Evolutionary conservation across 306 rosid species (phyloP).

Genomic region (Clitoria ternatea): DNA sequence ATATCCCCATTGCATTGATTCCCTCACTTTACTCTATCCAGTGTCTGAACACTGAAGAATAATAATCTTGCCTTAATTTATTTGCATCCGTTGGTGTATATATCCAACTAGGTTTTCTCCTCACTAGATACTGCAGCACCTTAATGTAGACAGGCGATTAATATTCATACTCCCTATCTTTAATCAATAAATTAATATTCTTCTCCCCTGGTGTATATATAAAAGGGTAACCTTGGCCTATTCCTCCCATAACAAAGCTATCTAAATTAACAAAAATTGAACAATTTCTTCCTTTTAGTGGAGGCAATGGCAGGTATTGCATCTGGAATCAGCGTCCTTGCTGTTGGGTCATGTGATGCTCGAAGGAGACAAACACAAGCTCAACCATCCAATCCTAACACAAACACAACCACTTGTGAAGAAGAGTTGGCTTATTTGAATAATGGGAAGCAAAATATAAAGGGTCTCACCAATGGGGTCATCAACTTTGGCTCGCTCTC

Average conservation of each 20-base stretch:
- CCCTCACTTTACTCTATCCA: not conserved
- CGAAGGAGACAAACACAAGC: not conserved
- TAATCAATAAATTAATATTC: not conserved
- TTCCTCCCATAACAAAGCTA: not conserved
- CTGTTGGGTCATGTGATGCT: conserved; percentile 12
- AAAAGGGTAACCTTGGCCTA: not conserved
- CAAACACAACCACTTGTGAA: not conserved
- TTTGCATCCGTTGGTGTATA: not conserved
- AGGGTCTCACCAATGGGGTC: conserved; percentile 40
- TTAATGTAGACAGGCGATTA: not conserved
- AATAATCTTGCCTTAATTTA: not conserved
- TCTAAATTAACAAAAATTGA: too few relatives aligned
- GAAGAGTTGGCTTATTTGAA: not conserved
- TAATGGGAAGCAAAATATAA: conserved; percentile 16
- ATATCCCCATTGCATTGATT: conserved; percentile 10
- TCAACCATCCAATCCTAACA: not conserved
- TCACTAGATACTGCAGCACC: not conserved
- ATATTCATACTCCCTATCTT: conserved; percentile 18
- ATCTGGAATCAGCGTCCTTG: conserved; percentile 29
- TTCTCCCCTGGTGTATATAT: not conserved
- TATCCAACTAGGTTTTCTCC: not conserved
- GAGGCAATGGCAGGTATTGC: conserved; percentile 30
- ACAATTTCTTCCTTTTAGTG: too few relatives aligned
- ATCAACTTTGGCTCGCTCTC: conserved; percentile 33
- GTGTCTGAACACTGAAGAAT: not conserved